Evolutionary conservation across 176 grass and related monocot genomes (phyloP), one percentile per base, ranked within the genome.

Genomic region (Oryza nivara): DNA sequence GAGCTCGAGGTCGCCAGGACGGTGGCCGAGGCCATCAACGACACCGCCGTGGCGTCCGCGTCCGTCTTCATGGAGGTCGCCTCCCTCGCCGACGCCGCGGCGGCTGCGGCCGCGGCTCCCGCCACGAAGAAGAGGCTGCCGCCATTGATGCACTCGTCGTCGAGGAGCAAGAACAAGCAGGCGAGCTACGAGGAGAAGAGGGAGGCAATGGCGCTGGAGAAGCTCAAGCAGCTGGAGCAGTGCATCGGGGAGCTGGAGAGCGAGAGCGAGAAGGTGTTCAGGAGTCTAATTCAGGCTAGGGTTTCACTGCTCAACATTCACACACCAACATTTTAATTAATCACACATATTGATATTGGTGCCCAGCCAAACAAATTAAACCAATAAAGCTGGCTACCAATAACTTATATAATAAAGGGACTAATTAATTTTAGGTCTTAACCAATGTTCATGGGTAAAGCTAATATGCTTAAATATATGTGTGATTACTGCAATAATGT

Each of bases 271-370:
- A 88, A 80, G 19, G 94, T 97, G 66, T 97, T 94, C 72, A 48
- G 86, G 74, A 90, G 74, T 47, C 89, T 94, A 1, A 65, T 89
- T 35, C 89, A 76, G 14, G 90, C 83, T 74, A 85, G 92, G 16
- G 94, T 97, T 1, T 83, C 90, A 1, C 63, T 97, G 43, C 90
- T 97, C 76, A 97, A 97, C 82, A 86, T 94, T 36, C 90, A 91
- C 85, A 92, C 94, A 1, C 85, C 83, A 43, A 26, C 34, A 20
- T 82, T 86, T 58, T 90, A 78, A 3, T 58, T 86, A 82, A 5
- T 12, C 35, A 25, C 1, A 16, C 16, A 75, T 9, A 28, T 17
- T 61, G 2, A 75, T 9, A 28, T 17, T 61, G 19, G 56, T 61
- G 20, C 7, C 56, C 20, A 61, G 2, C 20, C 56, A 61, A 56